Conservation (phyloP, 805 yeast genomes). For the Debaryomyces castellii region DNA sequence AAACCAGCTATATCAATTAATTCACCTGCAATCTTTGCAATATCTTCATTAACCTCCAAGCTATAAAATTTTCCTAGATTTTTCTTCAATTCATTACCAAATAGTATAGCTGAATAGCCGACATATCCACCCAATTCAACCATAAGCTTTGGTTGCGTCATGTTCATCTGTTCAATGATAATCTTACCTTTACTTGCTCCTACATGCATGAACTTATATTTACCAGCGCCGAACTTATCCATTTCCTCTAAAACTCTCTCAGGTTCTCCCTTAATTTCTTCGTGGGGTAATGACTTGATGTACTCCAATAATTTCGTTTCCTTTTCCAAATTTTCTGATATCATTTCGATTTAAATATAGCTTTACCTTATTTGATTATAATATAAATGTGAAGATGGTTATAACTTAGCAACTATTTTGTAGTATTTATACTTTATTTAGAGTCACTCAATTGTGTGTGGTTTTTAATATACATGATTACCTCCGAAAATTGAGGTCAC, state of each 20-base stretch:
- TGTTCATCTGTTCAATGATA: conserved; percentile 21
- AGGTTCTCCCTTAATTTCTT: conserved; percentile 29
- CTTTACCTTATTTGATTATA: too few species aligned
- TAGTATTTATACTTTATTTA: too few species aligned
- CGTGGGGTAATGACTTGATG: conserved; percentile 21
- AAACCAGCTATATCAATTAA: conserved; percentile 36
- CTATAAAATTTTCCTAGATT: conserved; percentile 29
- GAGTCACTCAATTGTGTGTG: neutral
- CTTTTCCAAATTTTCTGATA: conserved; percentile 9
- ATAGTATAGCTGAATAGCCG: conserved; percentile 38
- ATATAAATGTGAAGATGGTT: too few species aligned
- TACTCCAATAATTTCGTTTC: conserved; percentile 25
- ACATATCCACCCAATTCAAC: conserved; percentile 34
- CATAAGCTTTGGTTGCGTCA: conserved; percentile 23
- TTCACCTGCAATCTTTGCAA: conserved; percentile 27
- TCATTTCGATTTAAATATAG: neutral
- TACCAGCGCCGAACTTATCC: conserved; percentile 20
- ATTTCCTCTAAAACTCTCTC: conserved; percentile 28
- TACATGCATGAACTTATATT: conserved; percentile 27
- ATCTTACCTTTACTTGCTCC: conserved; percentile 30
- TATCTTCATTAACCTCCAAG: conserved; percentile 30
- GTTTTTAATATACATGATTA: neutral
- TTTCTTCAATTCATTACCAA: conserved; percentile 24
- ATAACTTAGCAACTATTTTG: neutral
- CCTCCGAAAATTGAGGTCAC: neutral